Conservation (phyloP, 2,329 filamentous ascomycete species). For the Pyrenophora graminea region DNA sequence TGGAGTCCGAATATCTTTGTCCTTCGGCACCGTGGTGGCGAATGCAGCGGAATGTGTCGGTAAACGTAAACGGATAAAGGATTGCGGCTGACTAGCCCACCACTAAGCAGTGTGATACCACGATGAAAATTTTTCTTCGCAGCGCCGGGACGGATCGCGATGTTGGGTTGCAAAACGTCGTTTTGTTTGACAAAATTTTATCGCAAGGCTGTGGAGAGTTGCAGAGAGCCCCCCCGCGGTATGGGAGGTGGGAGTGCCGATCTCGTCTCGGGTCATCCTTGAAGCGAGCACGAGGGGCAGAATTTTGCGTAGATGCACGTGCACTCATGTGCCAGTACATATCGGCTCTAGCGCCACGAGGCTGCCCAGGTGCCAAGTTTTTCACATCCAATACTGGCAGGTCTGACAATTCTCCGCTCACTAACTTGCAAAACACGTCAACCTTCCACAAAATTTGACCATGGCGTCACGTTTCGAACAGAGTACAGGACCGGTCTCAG, state of each 20-base stretch:
- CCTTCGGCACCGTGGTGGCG: conserved; percentile 10
- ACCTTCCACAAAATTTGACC: too few species aligned
- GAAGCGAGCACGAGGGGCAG: conserved; percentile 19
- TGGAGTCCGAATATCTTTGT: neutral
- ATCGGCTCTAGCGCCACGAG: neutral
- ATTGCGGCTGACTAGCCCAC: conserved; percentile 5
- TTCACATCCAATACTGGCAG: conserved; percentile 4
- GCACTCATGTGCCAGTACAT: neutral
- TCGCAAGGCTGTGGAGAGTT: conserved; percentile 1
- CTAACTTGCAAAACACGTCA: neutral
- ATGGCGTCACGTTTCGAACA: neutral
- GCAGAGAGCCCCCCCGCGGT: conserved; percentile 1
- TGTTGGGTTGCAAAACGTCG: neutral
- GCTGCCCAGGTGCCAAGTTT: neutral
- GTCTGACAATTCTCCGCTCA: neutral
- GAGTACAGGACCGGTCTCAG: neutral
- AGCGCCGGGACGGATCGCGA: neutral
- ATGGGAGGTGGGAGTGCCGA: neutral
- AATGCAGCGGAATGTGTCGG: conserved; percentile 21
- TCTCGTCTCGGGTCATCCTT: neutral
- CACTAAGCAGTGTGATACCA: neutral
- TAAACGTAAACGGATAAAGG: conserved; percentile 19
- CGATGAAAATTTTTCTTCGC: neutral
- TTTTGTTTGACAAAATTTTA: neutral
- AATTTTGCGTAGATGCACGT: neutral